Evolutionary conservation across 257 asterid genomes (phyloP).

Genomic region (Verbena officinalis): DNA sequence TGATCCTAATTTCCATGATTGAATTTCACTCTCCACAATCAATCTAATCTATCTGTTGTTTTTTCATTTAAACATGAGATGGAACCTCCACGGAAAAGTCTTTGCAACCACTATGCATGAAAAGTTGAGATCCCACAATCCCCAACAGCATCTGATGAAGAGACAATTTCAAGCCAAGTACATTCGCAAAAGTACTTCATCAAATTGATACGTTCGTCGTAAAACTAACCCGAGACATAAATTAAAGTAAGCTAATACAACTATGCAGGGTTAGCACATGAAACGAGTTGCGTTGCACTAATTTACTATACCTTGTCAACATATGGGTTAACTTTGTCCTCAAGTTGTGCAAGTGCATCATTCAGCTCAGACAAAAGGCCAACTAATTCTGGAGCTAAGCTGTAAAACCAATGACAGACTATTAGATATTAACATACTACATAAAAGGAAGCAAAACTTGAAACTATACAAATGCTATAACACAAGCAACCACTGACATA

Average conservation of each 20-base stretch:
- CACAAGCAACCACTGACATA: slow-evolving; percentile 12
- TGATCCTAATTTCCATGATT: slow-evolving; percentile 5
- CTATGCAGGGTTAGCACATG: slow-evolving; percentile 6
- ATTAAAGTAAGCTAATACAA: slow-evolving; percentile 7
- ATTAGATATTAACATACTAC: slow-evolving; percentile 7
- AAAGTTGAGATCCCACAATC: slow-evolving; percentile 26
- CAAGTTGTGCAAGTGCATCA: slow-evolving; percentile 72
- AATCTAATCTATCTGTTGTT: neutral
- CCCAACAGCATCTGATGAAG: neutral
- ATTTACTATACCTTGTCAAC: slow-evolving; percentile 58
- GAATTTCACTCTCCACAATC: slow-evolving; percentile 2
- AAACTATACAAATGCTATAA: slow-evolving; percentile 20
- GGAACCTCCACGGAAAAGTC: neutral
- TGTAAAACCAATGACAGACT: slow-evolving; percentile 43
- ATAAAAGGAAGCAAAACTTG: neutral
- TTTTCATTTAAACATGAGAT: neutral
- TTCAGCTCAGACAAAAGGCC: slow-evolving; percentile 86
- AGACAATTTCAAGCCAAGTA: slow-evolving; percentile 8
- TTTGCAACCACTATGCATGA: slow-evolving; percentile 3
- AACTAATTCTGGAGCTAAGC: slow-evolving; percentile 93
- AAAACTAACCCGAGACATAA: slow-evolving; percentile 3
- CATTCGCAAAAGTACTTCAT: neutral
- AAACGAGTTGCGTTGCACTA: slow-evolving; percentile 5
- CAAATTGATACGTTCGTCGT: neutral
- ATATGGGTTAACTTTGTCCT: slow-evolving; percentile 79